These are phyloP conservation scores for Acidomyces sp. DNA, from an alignment of 495 filamentous ascomycete genomes.

Conservation along the genomic window DNA sequence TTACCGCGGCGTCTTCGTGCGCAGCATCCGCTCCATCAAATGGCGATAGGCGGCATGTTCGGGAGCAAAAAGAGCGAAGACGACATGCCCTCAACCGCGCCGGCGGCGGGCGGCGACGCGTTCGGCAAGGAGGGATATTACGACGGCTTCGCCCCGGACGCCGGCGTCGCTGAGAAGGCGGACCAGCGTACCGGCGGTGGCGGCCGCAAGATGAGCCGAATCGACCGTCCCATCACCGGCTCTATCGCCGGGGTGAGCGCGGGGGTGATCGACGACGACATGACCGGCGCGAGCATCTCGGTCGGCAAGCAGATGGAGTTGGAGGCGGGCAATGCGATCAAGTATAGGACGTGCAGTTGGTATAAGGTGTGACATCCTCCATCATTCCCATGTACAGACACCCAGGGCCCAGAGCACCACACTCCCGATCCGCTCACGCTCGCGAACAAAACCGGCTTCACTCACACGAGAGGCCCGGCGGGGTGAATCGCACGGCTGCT, in stretches of 20 bases:
- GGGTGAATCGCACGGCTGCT: neutral
- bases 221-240: conserved; percentile 16
- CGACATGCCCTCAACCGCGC: conserved; percentile 4
- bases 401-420: neutral
- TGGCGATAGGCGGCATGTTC: conserved; percentile 39
- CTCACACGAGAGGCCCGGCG: neutral
- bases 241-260: conserved; percentile 4
- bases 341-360: conserved; percentile 85
- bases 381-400: neutral
- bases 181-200: neutral
- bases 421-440: neutral
- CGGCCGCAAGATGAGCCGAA: conserved; percentile 23
- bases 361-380: conserved; percentile 52
- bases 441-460: neutral
- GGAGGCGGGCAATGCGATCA: conserved; percentile 66
- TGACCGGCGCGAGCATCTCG: conserved; percentile 31
- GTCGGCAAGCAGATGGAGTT: conserved; percentile 64
- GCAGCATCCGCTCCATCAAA: conserved; percentile 35
- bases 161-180: conserved; percentile 20
- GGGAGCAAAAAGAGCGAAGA: conserved; percentile 8
- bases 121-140: conserved; percentile 16
- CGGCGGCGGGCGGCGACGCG: neutral
- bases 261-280: conserved; percentile 23
- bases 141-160: conserved; percentile 8
- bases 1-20: conserved; percentile 28